phyloP scores from a whole-genome alignment of 2,329 filamentous ascomycete genomes.

The Diplodia mutila region DNA sequence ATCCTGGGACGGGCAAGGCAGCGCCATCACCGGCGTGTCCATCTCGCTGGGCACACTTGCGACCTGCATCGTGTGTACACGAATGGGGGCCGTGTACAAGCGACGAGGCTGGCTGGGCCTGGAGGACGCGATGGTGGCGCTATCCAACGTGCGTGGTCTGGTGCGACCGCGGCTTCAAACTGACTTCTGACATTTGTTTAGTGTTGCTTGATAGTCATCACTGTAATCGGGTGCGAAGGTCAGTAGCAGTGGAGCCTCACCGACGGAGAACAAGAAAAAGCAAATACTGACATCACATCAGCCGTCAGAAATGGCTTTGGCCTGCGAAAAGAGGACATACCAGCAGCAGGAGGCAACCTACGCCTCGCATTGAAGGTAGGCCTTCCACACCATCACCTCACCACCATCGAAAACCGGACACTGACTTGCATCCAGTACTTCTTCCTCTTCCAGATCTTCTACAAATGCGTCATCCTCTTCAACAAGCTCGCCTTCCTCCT shows the following conservation, averaged over 20 bases:
- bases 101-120: slow-evolving; percentile 35
- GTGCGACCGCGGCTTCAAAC: neutral
- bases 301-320: slow-evolving; percentile 35
- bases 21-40: slow-evolving; percentile 33
- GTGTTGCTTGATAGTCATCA: slow-evolving; percentile 15
- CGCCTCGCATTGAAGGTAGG: slow-evolving; percentile 32
- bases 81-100: slow-evolving; percentile 31
- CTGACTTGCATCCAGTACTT: slow-evolving; percentile 29
- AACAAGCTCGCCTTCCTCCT: slow-evolving; percentile 36
- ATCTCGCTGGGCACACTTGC: slow-evolving; percentile 31
- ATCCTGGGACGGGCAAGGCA: slow-evolving; percentile 33
- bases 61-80: slow-evolving; percentile 28
- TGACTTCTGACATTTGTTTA: neutral
- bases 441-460: slow-evolving; percentile 34
- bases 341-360: slow-evolving; percentile 30
- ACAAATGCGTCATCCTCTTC: slow-evolving; percentile 34
- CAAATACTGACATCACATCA: neutral
- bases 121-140: slow-evolving; percentile 34
- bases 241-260: neutral
- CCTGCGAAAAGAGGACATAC: slow-evolving; percentile 30
- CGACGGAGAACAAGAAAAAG: neutral
- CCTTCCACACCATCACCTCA: neutral
- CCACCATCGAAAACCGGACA: too few relatives aligned
- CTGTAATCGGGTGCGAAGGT: slow-evolving; percentile 13
- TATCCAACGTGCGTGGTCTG: slow-evolving; percentile 30